Evolutionary conservation across 768 basidiomycete species (phyloP).

Genomic region (Xanthoconium stramineum): DNA sequence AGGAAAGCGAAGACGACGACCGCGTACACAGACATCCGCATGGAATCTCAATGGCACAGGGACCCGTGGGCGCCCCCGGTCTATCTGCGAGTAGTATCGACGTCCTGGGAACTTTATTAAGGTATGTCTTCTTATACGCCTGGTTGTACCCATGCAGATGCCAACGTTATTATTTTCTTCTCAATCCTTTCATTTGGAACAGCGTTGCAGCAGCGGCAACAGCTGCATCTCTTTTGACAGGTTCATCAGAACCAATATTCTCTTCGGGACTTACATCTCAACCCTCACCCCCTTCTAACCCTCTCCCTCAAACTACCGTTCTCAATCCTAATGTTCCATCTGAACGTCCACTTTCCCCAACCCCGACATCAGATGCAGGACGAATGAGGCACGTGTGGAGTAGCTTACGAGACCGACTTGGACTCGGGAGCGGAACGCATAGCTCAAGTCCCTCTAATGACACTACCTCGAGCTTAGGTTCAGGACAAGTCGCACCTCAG

Average conservation of each 20-base stretch:
- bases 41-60: constrained; percentile 25
- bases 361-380: constrained; percentile 36
- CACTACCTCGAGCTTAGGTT: background rate
- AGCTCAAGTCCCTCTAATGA: constrained; percentile 13
- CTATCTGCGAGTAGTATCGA: constrained; percentile 76
- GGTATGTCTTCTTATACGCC: constrained; percentile 40
- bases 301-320: constrained; percentile 11
- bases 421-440: constrained; percentile 37
- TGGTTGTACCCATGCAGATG: background rate
- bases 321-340: constrained; percentile 18
- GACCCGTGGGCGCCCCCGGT: constrained; percentile 30
- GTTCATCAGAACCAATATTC: constrained; percentile 63
- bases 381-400: constrained; percentile 67
- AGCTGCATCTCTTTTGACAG: constrained; percentile 78
- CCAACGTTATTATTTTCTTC: background rate
- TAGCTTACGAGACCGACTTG: constrained; percentile 64
- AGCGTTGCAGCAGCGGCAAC: constrained; percentile 93
- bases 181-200: constrained; percentile 2
- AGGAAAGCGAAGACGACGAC: constrained; percentile 18
- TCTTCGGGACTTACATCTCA: constrained; percentile 49
- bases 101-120: constrained; percentile 77
- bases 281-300: constrained; percentile 9
- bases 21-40: constrained; percentile 16
- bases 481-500: constrained; percentile 10
- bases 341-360: constrained; percentile 39